A percentile compares a stretch with the other conserved stretches of the same genome.
These are phyloP conservation scores for Jaenimonas drosophilae DNA, from an alignment of 208 protist genomes.

Conservation along the genomic window DNA sequence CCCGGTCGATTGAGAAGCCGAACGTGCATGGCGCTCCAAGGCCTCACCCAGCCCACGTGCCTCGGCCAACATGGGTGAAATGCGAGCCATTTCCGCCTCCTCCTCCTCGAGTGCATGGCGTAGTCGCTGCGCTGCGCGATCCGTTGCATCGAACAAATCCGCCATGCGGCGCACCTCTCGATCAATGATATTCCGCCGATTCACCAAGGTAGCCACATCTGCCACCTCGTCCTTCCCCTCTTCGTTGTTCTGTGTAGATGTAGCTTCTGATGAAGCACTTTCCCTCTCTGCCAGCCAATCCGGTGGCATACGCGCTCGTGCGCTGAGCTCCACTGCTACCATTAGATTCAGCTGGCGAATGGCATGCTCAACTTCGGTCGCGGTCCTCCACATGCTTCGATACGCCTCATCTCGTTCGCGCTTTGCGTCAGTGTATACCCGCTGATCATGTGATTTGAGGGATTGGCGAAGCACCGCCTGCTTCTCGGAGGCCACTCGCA, in stretches of 20 bases:
- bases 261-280: too few species aligned
- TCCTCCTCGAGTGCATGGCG: conserved; percentile 18
- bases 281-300: too few species aligned
- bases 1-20: conserved; percentile 18
- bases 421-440: conserved; percentile 22
- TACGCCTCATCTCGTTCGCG: conserved; percentile 25
- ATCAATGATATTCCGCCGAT: conserved; percentile 19
- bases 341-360: conserved; percentile 27
- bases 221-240: not conserved
- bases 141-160: conserved; percentile 19
- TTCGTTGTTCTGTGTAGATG: too few species aligned
- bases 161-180: conserved; percentile 18
- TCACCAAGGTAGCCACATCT: conserved; percentile 14
- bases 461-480: conserved; percentile 30
- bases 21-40: conserved; percentile 18
- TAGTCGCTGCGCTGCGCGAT: conserved; percentile 16
- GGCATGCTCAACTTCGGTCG: conserved; percentile 19
- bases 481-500: conserved; percentile 22
- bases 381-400: conserved; percentile 24
- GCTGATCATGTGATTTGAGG: conserved; percentile 21
- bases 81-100: conserved; percentile 7
- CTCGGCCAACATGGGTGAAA: conserved; percentile 18
- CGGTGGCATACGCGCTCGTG: conserved; percentile 23
- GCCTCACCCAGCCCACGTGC: conserved; percentile 11
- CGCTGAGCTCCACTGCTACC: conserved; percentile 30